A percentile compares a stretch with the other conserved stretches of the same genome.
Conservation (phyloP, 805 yeast species). For the Saturnispora bothae region DNA sequence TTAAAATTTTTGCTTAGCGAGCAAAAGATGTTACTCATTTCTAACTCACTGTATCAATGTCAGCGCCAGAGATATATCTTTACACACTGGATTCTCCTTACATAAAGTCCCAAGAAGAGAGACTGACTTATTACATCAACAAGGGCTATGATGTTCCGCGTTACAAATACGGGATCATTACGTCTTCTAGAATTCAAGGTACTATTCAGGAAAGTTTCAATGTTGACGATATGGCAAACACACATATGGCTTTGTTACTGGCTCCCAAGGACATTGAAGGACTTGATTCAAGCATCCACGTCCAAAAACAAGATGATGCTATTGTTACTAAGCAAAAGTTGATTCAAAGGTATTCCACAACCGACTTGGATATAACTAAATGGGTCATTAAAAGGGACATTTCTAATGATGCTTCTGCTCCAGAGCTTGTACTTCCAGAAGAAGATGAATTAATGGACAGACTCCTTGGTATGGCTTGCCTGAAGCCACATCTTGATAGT, state of each 20-base stretch:
- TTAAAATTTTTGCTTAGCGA: no score
- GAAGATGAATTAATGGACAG: constrained; percentile 22
- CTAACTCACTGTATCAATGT: no score
- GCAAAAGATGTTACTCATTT: no score
- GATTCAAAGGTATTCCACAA: constrained; percentile 11
- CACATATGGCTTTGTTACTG: neutral
- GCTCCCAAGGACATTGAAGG: neutral
- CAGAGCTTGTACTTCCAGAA: constrained; percentile 12
- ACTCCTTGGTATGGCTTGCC: constrained; percentile 28
- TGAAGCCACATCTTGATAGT: constrained; percentile 21
- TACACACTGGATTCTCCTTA: constrained; percentile 6
- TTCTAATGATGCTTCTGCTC: neutral
- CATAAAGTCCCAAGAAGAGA: constrained; percentile 12
- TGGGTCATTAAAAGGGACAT: neutral
- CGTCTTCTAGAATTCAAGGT: constrained; percentile 31
- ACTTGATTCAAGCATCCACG: constrained; percentile 14
- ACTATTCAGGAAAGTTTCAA: constrained; percentile 21
- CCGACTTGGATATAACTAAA: constrained; percentile 15
- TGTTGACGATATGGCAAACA: constrained; percentile 1
- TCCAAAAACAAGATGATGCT: constrained; percentile 13
- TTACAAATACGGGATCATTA: constrained; percentile 32
- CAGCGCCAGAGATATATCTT: constrained; percentile 4
- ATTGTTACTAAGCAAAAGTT: constrained; percentile 16
- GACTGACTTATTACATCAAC: constrained; percentile 31
- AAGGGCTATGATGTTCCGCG: constrained; percentile 40